Evolutionary conservation across 2,329 filamentous ascomycete genomes (phyloP), one percentile per base, ranked within the genome.

Genomic region (Arthrobotrys sphaeroides): DNA sequence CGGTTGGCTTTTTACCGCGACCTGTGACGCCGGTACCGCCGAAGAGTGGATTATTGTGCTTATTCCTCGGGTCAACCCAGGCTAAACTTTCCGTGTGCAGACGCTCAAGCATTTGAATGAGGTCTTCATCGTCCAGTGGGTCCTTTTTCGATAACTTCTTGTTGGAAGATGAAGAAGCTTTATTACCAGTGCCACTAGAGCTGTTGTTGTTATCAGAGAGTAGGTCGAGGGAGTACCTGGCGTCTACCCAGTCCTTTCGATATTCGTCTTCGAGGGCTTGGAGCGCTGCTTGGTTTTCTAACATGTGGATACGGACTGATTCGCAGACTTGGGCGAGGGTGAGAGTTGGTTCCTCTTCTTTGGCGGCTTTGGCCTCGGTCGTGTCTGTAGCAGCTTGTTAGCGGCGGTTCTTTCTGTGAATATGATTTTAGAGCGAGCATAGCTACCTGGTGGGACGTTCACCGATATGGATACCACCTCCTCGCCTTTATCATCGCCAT

Each of bases 241-340:
- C 59, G 9, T 57, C 62, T 2, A 64, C 43, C n/a, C 53, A 42
- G 22, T 68, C 70, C 9, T 33, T 28, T 5, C 61, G 43, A 24
- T 49, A 74, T 36, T 68, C 36, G n/a, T 74, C 70, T 42, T 74
- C 70, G 10, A 68, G 28, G 7, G 42, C 55, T 28, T 74, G 62
- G 10, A 74, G 12, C 18, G 45, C 62, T 0, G 70, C 70, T 18
- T 74, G 42, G 3, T 38, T 40, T n/a, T 40, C 38, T 4, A 74
- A 31, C 4, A 45, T 57, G 13, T 74, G 59, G 22, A 24, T 24
- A 12, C 70, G 55, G 16, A 65, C 36, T 6, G 62, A 45, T 38
- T 68, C 62, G 9, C 45, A 42, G 13, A 74, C 51, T 26, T 64
- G 55, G 2, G 51, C 26, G 51, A 55, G 42, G 2, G 61, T 42